Percentiles rank a stretch among this genome's conserved stretches.
These are phyloP conservation scores for Yamadazyma taylorii DNA, from an alignment of 1,139 yeast species.

Conservation along the genomic window DNA sequence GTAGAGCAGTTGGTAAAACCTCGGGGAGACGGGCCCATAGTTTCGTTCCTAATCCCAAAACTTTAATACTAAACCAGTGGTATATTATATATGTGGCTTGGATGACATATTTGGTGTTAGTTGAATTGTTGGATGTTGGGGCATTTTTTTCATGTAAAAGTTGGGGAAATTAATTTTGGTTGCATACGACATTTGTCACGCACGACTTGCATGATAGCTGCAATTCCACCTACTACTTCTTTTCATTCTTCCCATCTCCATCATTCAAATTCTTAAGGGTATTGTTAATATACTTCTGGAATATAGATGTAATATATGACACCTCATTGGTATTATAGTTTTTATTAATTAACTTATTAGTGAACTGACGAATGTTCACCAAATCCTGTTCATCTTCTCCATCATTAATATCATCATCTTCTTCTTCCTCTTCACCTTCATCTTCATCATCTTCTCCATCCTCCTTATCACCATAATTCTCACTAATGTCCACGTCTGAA, in stretches of 20 bases:
- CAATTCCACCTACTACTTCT: too few species aligned
- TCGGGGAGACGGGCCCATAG: too few species aligned
- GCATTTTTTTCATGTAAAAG: neutral
- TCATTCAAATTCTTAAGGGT: slow-evolving; percentile 16
- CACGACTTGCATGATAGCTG: too few species aligned
- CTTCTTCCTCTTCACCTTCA: slow-evolving; percentile 18
- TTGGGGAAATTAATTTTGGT: neutral
- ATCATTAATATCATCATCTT: slow-evolving; percentile 19
- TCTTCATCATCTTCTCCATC: slow-evolving; percentile 16
- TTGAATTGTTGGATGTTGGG: slow-evolving; percentile 1
- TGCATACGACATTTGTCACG: neutral
- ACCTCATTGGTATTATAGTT: slow-evolving; percentile 21
- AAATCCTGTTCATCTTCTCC: slow-evolving; percentile 23
- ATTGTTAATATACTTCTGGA: slow-evolving; percentile 42
- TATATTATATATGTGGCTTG: too few species aligned
- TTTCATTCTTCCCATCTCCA: neutral
- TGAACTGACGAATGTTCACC: slow-evolving; percentile 30
- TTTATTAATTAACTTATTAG: slow-evolving; percentile 21
- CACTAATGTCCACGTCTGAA: slow-evolving; percentile 19
- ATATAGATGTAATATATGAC: slow-evolving; percentile 36
- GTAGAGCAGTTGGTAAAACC: too few species aligned
- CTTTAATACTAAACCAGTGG: too few species aligned
- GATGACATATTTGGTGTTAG: too few species aligned
- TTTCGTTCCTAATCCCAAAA: too few species aligned
- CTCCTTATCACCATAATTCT: slow-evolving; percentile 14